These are phyloP conservation scores for Endoconidiophora laricicola DNA, from an alignment of 2,329 filamentous ascomycete species.

Conservation along the genomic window DNA sequence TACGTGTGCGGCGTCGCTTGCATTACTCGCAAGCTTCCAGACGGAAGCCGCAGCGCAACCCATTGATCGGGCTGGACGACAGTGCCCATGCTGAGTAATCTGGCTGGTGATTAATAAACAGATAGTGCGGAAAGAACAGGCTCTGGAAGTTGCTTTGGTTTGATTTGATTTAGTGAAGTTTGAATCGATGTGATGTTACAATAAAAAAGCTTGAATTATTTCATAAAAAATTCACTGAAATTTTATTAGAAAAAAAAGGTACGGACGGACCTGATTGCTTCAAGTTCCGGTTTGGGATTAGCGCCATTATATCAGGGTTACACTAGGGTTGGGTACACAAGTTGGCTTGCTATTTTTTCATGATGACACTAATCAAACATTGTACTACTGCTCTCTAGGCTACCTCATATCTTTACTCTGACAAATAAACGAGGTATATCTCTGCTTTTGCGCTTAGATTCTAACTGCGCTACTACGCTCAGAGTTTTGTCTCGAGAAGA, in stretches of 20 bases:
- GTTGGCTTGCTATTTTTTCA: too few relatives aligned
- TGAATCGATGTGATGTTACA: neutral
- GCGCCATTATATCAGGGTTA: neutral
- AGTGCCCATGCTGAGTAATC: constrained; percentile 22
- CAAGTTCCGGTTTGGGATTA: neutral
- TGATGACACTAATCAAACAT: too few relatives aligned
- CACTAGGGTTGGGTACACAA: neutral
- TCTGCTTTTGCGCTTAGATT: too few relatives aligned
- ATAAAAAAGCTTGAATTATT: neutral
- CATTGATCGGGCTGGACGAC: constrained; percentile 41
- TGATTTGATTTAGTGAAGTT: neutral
- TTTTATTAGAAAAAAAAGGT: neutral
- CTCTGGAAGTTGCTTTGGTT: neutral
- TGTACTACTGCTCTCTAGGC: too few relatives aligned
- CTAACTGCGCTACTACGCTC: neutral
- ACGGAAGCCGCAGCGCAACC: constrained; percentile 43
- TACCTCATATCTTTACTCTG: too few relatives aligned
- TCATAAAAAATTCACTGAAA: neutral
- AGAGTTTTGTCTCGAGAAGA: neutral
- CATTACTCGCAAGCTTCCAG: constrained; percentile 38
- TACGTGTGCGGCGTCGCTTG: constrained; percentile 46
- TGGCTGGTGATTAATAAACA: neutral
- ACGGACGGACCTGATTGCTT: neutral
- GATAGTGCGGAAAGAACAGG: neutral
- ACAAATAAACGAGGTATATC: too few relatives aligned